phyloP scores from a whole-genome alignment of 352 stramenopile genomes.

The Phytophthora sansomeana region DNA sequence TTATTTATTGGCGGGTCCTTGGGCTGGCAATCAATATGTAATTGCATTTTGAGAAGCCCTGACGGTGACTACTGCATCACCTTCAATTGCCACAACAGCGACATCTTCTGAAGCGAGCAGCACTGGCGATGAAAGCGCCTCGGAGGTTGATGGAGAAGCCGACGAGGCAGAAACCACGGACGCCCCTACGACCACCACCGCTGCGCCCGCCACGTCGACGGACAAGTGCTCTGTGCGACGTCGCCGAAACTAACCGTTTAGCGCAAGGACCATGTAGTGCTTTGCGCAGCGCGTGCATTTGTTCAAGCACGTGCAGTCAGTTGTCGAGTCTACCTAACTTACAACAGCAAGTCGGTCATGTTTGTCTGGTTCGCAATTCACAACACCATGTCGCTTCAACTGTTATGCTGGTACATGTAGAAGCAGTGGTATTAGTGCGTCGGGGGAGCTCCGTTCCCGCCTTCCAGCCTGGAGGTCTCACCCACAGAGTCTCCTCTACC shows the following conservation, averaged over 20 bases:
- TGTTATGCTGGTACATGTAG: slow-evolving; percentile 5
- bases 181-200: slow-evolving; percentile 2
- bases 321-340: background rate
- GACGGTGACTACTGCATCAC: slow-evolving; percentile 7
- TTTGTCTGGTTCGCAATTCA: background rate
- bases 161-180: slow-evolving; percentile 8
- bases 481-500: slow-evolving; percentile 20
- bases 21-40: too few species aligned
- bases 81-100: background rate
- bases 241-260: slow-evolving; percentile 20
- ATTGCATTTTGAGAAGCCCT: too few species aligned
- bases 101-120: slow-evolving; percentile 5
- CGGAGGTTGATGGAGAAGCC: slow-evolving; percentile 11
- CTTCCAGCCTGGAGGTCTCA: slow-evolving; percentile 18
- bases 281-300: too few species aligned
- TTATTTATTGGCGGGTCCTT: too few species aligned
- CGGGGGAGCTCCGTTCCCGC: slow-evolving; percentile 17
- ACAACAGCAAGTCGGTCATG: background rate
- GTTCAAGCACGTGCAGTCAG: background rate
- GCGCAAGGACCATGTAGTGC: too few species aligned
- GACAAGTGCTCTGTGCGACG: too few species aligned
- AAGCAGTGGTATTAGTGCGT: slow-evolving; percentile 1
- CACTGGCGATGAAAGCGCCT: slow-evolving; percentile 7
- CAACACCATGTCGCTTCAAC: background rate
- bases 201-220: background rate